phyloP scores from a whole-genome alignment of 2,329 filamentous ascomycete genomes.

The Xylaria sp. region DNA sequence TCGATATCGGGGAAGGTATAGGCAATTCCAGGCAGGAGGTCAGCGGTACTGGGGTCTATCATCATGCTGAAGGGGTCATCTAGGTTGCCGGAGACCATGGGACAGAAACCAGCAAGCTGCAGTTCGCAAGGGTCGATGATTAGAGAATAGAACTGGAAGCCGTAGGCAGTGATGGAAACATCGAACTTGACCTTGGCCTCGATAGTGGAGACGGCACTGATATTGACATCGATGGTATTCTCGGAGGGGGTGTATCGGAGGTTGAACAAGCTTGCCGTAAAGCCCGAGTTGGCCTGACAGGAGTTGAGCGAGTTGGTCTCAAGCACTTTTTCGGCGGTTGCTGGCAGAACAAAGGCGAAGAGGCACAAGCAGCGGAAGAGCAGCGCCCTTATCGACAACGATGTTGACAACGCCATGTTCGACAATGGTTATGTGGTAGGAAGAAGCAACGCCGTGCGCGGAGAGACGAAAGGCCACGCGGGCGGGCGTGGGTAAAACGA shows the following conservation, averaged over 20 bases:
- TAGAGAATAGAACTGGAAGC: constrained; percentile 70
- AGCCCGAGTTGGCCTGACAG: constrained; percentile 80
- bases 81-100: constrained; percentile 77
- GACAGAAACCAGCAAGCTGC: constrained; percentile 76
- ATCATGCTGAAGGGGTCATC: constrained; percentile 68
- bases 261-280: constrained; percentile 83
- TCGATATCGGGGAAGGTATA: constrained; percentile 93
- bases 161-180: constrained; percentile 77
- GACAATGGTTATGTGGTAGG: not conserved
- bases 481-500: constrained; percentile 11
- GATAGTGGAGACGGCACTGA: constrained; percentile 79
- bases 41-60: constrained; percentile 65
- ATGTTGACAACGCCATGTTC: constrained; percentile 27
- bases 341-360: constrained; percentile 42
- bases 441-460: constrained; percentile 12
- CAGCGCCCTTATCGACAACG: constrained; percentile 28
- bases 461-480: constrained; percentile 19
- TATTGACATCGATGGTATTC: constrained; percentile 71
- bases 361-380: constrained; percentile 37
- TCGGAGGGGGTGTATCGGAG: constrained; percentile 76
- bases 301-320: constrained; percentile 72
- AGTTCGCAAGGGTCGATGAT: constrained; percentile 76
- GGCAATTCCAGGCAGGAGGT: constrained; percentile 81
- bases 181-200: constrained; percentile 78
- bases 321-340: constrained; percentile 43